phyloP scores from a whole-genome alignment of 768 basidiomycete species.

The Dioszegia aurantiaca region DNA sequence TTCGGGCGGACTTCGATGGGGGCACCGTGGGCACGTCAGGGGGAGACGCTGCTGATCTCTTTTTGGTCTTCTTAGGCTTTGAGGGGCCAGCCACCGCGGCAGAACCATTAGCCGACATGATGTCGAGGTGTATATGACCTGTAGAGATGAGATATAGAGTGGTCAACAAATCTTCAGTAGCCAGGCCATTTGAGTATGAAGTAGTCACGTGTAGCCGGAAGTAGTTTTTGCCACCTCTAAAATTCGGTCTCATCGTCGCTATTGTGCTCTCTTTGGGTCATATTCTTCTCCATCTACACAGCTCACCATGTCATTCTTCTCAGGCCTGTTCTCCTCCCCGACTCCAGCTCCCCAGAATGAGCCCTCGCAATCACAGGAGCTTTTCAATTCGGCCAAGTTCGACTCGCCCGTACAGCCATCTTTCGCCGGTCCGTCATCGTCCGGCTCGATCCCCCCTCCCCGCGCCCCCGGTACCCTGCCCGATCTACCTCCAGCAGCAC shows the following conservation, averaged over 20 bases:
- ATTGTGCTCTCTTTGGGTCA: too few species aligned
- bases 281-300: neutral
- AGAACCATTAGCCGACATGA: slow-evolving; percentile 2
- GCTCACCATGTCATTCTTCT: slow-evolving; percentile 43
- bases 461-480: slow-evolving; percentile 14
- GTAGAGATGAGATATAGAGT: neutral
- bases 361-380: slow-evolving; percentile 33
- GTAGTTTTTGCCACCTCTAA: neutral
- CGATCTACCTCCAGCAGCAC: slow-evolving; percentile 32
- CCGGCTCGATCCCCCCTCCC: slow-evolving; percentile 15
- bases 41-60: slow-evolving; percentile 9
- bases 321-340: slow-evolving; percentile 24
- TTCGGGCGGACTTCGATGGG: slow-evolving; percentile 12
- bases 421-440: slow-evolving; percentile 20
- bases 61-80: slow-evolving; percentile 15
- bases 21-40: slow-evolving; percentile 7
- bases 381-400: slow-evolving; percentile 47
- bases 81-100: slow-evolving; percentile 11
- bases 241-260: neutral
- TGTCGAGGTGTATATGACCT: neutral
- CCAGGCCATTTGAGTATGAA: neutral
- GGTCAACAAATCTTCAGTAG: too few species aligned
- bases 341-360: slow-evolving; percentile 16
- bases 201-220: slow-evolving; percentile 2
- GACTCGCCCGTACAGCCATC: slow-evolving; percentile 27